phyloP scores from a whole-genome alignment of 768 basidiomycete species.

The Phylloporus scabripes region DNA sequence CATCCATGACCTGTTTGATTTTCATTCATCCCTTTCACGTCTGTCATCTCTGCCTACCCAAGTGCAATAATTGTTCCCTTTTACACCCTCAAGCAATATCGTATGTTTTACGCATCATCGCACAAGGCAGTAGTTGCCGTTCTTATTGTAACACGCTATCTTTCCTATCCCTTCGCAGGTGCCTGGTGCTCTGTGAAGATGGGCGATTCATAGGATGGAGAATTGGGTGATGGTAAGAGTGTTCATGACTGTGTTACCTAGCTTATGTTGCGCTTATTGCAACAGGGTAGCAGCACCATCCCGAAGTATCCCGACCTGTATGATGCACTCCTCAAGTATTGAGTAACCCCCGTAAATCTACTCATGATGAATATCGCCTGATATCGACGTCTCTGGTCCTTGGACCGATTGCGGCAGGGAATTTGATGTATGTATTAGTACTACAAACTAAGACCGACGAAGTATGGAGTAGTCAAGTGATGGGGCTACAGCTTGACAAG shows the following conservation, averaged over 20 bases:
- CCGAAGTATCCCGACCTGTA: background rate
- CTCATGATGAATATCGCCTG: conserved; percentile 6
- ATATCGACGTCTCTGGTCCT: conserved; percentile 5
- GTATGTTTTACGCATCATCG: conserved; percentile 24
- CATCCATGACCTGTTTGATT: conserved; percentile 29
- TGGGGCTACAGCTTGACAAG: conserved; percentile 21
- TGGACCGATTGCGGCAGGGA: conserved; percentile 3
- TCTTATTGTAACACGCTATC: conserved; percentile 21
- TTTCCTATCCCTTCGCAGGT: conserved; percentile 8
- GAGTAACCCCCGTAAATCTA: conserved; percentile 12
- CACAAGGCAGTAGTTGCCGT: conserved; percentile 13
- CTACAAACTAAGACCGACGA: conserved; percentile 1
- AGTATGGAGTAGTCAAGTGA: conserved; percentile 1
- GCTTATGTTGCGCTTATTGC: conserved; percentile 3
- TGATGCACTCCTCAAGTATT: conserved; percentile 2
- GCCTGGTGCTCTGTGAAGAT: conserved; percentile 12
- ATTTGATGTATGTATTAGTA: conserved; percentile 14
- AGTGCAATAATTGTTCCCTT: conserved; percentile 26
- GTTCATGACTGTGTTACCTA: background rate
- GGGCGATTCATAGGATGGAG: background rate
- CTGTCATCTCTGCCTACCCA: conserved; percentile 21
- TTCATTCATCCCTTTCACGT: conserved; percentile 14
- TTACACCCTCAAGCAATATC: conserved; percentile 27
- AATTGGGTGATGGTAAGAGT: conserved; percentile 11
- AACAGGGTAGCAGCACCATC: background rate